Base-by-base conservation (phyloP, 768 basidiomycete genomes). In the Calocera viscosa region DNA sequence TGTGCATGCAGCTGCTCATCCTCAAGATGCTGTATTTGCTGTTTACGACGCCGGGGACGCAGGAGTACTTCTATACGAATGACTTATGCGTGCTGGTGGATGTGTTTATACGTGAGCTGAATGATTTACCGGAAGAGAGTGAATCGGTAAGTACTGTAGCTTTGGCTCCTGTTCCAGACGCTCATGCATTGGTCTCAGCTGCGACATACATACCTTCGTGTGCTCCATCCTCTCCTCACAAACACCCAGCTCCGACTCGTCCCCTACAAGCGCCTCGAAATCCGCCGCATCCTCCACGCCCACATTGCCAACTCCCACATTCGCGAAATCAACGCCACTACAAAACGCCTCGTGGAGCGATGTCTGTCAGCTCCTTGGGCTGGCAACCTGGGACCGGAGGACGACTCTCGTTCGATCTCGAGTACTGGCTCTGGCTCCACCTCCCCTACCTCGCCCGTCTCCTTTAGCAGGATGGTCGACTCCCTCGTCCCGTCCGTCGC, bases 41-140 rank as follows among this genome's bases (percentile, higher is more conserved):
- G 11, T 98, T 97, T 75, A 95, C 93, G 17, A 96, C 91, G 1
- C 86, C 87, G 69, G 91, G 88, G 34, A 94, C 93, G 12, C 87
- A 88, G 3, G 94, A 98, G 75, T 98, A 92, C 75, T 98, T 99
- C 73, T 99, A 96, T 77, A 97, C 94, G 17, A 99, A 99, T 73
- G 96, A 99, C 72, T 80, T 99, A 34, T 84, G 91, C 71, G 96
- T 99, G 2, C 81, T 99, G 16, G 92, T 99, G 14, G 96, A 99
- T 72, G 96, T 99, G 0, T 97, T 99, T 72, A 81, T 99, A n/a
- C 86, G 96, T 40, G 95, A 97, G 74, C 78, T 99, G 63, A 84
- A 85, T 16, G 89, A 99, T 74, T 77, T 99, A 22, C 94, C 93
- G 70, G 94, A 97, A 67, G 94, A 96, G 35, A 88, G 86, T 68